Base-by-base conservation (phyloP, 2,329 filamentous ascomycete genomes). In the Xylariaceae sp. region DNA sequence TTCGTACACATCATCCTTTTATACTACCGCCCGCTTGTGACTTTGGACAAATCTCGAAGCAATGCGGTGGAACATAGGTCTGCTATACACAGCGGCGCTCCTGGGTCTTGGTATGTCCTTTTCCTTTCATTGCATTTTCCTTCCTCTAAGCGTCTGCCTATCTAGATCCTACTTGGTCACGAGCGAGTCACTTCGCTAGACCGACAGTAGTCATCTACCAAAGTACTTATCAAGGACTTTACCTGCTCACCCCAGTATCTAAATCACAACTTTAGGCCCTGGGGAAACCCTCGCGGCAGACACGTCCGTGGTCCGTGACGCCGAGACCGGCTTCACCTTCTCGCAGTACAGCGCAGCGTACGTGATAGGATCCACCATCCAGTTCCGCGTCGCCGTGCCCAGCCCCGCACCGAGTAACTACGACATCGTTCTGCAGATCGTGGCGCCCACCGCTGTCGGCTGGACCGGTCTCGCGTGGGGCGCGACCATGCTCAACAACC, bases 381-480 rank as follows among this genome's bases (percentile, higher is more conserved):
- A 42, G 2, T 60, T 54, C 39, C 60, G 62, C n/a, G 40, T 65
- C 26, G 62, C 61, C 9, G 51, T 69, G 9, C 66, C 66, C 3
- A 51, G 41, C 9, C 52, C 51, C 1, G 51, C 59, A 3, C 11
- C 54, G 0, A 46, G 34, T 3, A 42, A 53, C 0, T 69, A 64
- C 41, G 66, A 70, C 38, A 56, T 59, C 9, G 62, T 69, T 4
- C 27, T 70, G 15, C 68, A 71, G 47, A 61, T 71, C 31, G 55
- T 64, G 3, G 62, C 67, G 1, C 67, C 68, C 11, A 55, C 55
- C n/a, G 50, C 55, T 2, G 60, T 69, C 31, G 69, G 68, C 39
- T 73, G 69, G 69, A 63, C 65, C 7, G 69, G 67, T 2, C 55
- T 71, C 15, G 63, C 69, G 11, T 72, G 69, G 69, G 69, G 67